Base-by-base conservation (phyloP, 2,329 filamentous ascomycete genomes). In the Neofusicoccum ribis region DNA sequence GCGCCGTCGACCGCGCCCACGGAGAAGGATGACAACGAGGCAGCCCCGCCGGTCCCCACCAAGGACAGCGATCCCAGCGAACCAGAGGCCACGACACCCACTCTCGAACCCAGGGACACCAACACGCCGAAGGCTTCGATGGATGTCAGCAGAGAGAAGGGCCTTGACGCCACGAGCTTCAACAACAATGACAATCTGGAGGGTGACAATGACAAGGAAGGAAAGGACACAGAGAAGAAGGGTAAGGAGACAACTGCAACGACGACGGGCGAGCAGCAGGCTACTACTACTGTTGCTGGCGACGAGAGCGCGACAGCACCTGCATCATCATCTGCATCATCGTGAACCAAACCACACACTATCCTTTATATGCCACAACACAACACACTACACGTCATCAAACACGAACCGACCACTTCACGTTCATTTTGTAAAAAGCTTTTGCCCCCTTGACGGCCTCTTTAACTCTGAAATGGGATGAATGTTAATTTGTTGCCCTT, bases 231-330 rank as follows among this genome's bases (percentile, higher is more conserved):
- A 14, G 56, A 60, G 5, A 60, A 63, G 61, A 63, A 63, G 61
- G 61, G 61, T 54, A 63, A 63, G 47, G 49, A 63, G 61, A 63
- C 49, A 31, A 47, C 31, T 37, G 61, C 61, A 54, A 44, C 61
- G n/a, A 46, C 39, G 39, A 56, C 49, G 49, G 37, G 61, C 61
- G 61, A 51, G 61, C 61, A 63, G 61, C 49, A 63, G 41, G 31
- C 41, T 60, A 20, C 56, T 34, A 47, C 54, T 34, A 59, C 56
- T 49, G 56, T 47, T 63, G 49, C 39, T 44, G 54, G 54, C 54
- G 54, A 49, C 43, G 49, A 54, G 50, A 47, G 17, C 61, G 49
- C 41, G 14, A 54, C 47, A 54, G 49, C 49, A 63, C 47, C 61
- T 54, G 36, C 49, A 54, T 54, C 59, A 62, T 49, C 49, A 63